Conservation (phyloP, 345 rosid genomes). For the Brassica rapa region DNA sequence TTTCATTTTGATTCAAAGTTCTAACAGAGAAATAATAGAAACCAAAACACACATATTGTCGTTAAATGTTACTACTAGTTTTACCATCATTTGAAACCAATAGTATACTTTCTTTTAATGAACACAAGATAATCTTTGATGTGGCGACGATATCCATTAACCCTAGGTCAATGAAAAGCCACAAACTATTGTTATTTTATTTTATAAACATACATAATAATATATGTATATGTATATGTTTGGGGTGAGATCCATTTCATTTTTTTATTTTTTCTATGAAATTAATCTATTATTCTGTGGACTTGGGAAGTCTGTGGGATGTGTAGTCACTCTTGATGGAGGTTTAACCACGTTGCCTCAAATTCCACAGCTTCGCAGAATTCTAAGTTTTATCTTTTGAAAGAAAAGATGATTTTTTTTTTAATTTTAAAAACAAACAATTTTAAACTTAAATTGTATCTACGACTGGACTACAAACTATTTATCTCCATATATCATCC, state of each 20-base stretch:
- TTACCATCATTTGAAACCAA: neutral
- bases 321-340: conserved; percentile 46
- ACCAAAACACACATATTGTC: neutral
- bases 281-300: conserved; percentile 17
- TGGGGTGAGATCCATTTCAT: neutral
- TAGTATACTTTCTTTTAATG: neutral
- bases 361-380: conserved; percentile 14
- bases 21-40: neutral
- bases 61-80: neutral
- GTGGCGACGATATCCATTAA: conserved; percentile 24
- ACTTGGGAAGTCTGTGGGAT: conserved; percentile 38
- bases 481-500: neutral
- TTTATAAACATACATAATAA: neutral
- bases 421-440: neutral
- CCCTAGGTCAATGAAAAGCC: conserved; percentile 24
- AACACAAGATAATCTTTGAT: conserved; percentile 12
- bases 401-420: neutral
- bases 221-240: neutral
- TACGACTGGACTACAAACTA: neutral
- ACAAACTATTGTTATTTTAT: neutral
- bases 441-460: neutral
- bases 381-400: conserved; percentile 8
- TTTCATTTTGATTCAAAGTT: neutral
- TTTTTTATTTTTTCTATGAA: conserved; percentile 4
- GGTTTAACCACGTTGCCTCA: conserved; percentile 41